A percentile compares a stretch with the other conserved stretches of the same genome.
Evolutionary conservation across 108 stramenopile genomes (phyloP).

Genomic region (Nitzschia palea): DNA sequence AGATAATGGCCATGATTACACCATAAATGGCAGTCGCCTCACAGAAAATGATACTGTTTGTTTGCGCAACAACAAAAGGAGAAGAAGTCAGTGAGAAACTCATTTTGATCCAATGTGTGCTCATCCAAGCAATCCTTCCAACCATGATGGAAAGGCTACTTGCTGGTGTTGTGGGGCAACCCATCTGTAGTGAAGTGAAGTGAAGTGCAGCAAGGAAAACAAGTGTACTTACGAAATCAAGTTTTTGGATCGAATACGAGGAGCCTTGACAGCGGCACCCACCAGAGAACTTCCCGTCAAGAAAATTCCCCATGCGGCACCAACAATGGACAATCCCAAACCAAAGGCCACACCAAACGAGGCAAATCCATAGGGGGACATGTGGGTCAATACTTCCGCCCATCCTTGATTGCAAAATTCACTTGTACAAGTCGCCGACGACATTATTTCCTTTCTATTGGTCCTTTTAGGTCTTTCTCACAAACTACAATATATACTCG

Average conservation of each 20-base stretch:
- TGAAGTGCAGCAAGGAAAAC: too few species aligned
- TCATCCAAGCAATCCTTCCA: background rate
- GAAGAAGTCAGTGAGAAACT: too few species aligned
- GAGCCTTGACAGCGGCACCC: constrained; percentile 98
- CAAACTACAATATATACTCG: too few species aligned
- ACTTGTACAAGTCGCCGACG: constrained; percentile 52
- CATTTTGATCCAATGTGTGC: background rate
- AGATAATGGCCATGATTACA: constrained; percentile 99
- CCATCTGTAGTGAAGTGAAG: too few species aligned
- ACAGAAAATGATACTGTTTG: constrained; percentile 97
- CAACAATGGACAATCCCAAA: constrained; percentile 93
- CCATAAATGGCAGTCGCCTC: constrained; percentile 99
- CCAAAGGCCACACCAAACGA: constrained; percentile 97
- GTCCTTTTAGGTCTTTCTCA: too few species aligned
- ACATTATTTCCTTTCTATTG: too few species aligned
- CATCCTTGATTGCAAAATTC: constrained; percentile 89
- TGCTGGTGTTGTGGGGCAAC: too few species aligned
- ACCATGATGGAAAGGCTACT: too few species aligned
- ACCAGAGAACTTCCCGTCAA: constrained; percentile 93
- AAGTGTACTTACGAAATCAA: constrained; percentile 90
- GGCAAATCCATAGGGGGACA: constrained; percentile 97
- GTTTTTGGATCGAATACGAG: constrained; percentile 97
- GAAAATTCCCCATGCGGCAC: constrained; percentile 98
- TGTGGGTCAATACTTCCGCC: constrained; percentile 96
- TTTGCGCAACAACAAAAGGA: too few species aligned